Evolutionary conservation across 495 filamentous ascomycete species (phyloP).

Genomic region (Hypoxylon intermedium): DNA sequence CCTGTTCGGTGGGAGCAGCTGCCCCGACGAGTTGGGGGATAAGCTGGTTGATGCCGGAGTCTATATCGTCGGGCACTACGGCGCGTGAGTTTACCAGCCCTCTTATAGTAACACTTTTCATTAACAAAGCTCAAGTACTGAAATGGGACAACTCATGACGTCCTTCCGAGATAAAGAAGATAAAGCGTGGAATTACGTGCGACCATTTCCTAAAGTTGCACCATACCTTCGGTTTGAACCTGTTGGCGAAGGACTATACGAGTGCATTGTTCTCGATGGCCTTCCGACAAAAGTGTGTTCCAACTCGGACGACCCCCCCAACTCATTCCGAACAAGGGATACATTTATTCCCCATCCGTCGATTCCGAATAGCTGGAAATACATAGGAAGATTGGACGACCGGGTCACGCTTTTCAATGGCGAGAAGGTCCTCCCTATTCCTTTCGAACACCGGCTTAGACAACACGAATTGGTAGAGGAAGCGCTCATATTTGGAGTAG

Average conservation of each 20-base stretch:
- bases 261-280: constrained; percentile 59
- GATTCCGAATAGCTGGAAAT: constrained; percentile 65
- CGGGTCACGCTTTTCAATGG: constrained; percentile 65
- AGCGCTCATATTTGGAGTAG: constrained; percentile 65
- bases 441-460: constrained; percentile 63
- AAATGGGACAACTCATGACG: constrained; percentile 65
- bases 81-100: constrained; percentile 19
- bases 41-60: constrained; percentile 61
- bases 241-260: constrained; percentile 35
- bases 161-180: constrained; percentile 55
- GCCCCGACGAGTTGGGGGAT: constrained; percentile 59
- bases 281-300: constrained; percentile 58
- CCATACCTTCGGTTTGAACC: constrained; percentile 41
- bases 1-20: constrained; percentile 56
- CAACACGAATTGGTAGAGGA: constrained; percentile 61
- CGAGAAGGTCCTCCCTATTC: constrained; percentile 66
- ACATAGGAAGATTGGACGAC: constrained; percentile 64
- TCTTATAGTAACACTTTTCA: background rate
- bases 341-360: constrained; percentile 64
- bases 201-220: constrained; percentile 34
- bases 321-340: constrained; percentile 56
- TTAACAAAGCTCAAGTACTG: constrained; percentile 49
- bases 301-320: constrained; percentile 51
- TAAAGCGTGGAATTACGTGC: constrained; percentile 54
- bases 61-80: constrained; percentile 61